Conservation (phyloP, 805 yeast genomes). For the Candida xiaguanensis region DNA sequence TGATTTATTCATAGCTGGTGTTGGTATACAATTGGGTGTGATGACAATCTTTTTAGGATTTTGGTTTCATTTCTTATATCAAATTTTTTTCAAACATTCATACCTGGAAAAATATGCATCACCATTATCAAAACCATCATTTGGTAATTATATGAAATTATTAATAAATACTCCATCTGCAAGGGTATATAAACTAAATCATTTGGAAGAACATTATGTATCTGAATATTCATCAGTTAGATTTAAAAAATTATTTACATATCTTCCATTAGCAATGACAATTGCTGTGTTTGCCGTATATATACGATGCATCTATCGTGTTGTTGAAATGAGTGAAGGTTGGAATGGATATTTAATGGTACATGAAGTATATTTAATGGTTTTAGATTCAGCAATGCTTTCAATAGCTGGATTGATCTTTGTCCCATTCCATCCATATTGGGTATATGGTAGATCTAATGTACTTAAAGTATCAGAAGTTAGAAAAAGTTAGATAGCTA, state of each 20-base stretch:
- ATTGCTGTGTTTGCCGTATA: constrained; percentile 29
- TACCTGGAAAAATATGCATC: constrained; percentile 10
- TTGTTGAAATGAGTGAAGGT: constrained; percentile 38
- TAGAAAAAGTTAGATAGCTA: constrained; percentile 19
- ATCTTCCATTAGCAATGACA: constrained; percentile 33
- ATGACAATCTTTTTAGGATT: constrained; percentile 34
- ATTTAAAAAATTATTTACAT: constrained; percentile 21
- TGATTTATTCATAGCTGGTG: constrained; percentile 36
- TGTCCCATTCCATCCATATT: constrained; percentile 37
- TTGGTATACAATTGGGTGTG: constrained; percentile 33
- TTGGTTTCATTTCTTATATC: constrained; percentile 33
- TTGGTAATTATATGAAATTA: constrained; percentile 25
- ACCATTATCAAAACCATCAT: constrained; percentile 17
- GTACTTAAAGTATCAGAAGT: constrained; percentile 24
- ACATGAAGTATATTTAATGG: constrained; percentile 36
- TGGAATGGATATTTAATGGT: constrained; percentile 32
- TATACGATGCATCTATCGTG: constrained; percentile 37
- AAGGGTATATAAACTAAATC: constrained; percentile 16
- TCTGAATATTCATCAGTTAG: constrained; percentile 23
- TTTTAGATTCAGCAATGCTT: constrained; percentile 37
- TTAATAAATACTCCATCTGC: constrained; percentile 24
- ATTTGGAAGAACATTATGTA: constrained; percentile 30
- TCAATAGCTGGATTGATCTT: constrained; percentile 33
- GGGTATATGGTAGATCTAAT: constrained; percentile 29
- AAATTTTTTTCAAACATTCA: constrained; percentile 27